These are phyloP conservation scores for Henckelia pumila DNA, from an alignment of 257 asterid species.

Conservation along the genomic window DNA sequence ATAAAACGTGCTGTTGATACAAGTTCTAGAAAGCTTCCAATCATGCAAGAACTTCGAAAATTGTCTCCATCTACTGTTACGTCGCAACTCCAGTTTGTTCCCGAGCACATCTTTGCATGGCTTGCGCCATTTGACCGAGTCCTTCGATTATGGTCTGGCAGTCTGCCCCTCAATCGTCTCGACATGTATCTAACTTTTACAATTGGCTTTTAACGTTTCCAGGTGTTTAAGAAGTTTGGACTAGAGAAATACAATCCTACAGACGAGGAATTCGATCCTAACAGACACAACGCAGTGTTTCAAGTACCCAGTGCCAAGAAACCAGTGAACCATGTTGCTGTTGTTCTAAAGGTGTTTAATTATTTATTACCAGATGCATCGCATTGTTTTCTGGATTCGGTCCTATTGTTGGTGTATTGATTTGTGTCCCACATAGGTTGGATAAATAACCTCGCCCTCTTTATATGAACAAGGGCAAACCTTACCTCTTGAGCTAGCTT, in stretches of 20 bases:
- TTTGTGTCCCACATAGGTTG: no score
- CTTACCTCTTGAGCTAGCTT: no score
- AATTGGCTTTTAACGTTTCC: slow-evolving; percentile 7
- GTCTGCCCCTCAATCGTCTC: background rate
- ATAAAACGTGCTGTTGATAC: no score
- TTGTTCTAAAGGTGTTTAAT: slow-evolving; percentile 73
- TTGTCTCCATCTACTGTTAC: background rate
- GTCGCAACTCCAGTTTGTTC: background rate
- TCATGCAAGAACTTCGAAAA: background rate
- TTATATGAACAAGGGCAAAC: no score
- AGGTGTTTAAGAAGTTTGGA: slow-evolving; percentile 85
- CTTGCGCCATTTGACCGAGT: background rate
- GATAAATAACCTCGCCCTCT: no score
- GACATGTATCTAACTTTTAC: background rate
- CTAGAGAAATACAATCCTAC: slow-evolving; percentile 63
- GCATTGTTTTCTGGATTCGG: no score
- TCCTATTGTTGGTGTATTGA: no score
- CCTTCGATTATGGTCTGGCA: background rate
- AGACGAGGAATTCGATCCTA: slow-evolving; percentile 86
- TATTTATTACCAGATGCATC: background rate
- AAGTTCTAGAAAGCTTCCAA: no score
- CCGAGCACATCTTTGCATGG: background rate
- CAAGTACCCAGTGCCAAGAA: slow-evolving; percentile 90
- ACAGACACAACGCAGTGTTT: slow-evolving; percentile 88
- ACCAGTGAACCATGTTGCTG: slow-evolving; percentile 70